These are phyloP conservation scores for Trametes pubescens DNA, from an alignment of 1,284 basidiomycete species.

Conservation along the genomic window DNA sequence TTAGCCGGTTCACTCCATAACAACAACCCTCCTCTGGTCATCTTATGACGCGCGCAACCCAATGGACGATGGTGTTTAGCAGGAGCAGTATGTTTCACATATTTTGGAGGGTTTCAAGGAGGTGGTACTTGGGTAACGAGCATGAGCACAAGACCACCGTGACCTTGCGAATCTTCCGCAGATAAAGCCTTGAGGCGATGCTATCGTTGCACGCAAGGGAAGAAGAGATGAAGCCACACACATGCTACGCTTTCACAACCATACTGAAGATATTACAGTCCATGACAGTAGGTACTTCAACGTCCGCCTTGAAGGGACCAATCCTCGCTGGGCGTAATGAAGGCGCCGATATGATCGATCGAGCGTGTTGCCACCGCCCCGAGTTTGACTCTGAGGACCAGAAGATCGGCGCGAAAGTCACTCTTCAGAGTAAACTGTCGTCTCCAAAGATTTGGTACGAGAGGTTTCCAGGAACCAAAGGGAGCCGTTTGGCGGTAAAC, in stretches of 20 bases:
- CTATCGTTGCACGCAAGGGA: no score
- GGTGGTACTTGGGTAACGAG: neutral
- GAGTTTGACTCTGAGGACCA: neutral
- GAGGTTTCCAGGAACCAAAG: neutral
- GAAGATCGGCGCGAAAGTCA: neutral
- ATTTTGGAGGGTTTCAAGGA: no score
- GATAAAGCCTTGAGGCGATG: neutral
- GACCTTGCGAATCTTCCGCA: neutral
- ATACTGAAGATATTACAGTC: no score
- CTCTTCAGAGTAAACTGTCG: neutral
- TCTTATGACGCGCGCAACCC: no score
- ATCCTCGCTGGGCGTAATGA: neutral
- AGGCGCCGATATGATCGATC: slow-evolving; percentile 9
- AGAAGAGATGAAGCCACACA: no score
- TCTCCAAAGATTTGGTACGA: neutral
- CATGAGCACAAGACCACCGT: slow-evolving; percentile 14
- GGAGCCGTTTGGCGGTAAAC: neutral
- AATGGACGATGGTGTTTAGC: neutral
- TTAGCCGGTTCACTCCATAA: neutral
- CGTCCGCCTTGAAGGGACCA: neutral
- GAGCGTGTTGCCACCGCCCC: slow-evolving; percentile 3
- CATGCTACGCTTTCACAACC: no score
- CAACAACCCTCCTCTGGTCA: neutral
- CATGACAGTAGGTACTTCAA: neutral
- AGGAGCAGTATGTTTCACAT: no score